Evolutionary conservation across 305 asterid species (phyloP).

Genomic region (Lippia alba): DNA sequence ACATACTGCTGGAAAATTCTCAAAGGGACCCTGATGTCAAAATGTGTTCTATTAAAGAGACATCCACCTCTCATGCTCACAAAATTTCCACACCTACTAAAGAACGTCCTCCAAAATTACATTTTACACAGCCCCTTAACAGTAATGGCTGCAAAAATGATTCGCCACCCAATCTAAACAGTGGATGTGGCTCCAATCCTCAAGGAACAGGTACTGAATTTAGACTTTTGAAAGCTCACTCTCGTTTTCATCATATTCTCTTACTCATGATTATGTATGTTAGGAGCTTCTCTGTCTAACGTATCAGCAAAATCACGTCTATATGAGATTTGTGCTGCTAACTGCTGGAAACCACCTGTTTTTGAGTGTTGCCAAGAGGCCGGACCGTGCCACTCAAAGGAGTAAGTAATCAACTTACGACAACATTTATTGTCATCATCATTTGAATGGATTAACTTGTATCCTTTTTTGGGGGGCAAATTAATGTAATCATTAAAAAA

Average conservation of each 20-base stretch:
- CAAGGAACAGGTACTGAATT: conserved; percentile 57
- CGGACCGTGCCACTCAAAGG: conserved; percentile 81
- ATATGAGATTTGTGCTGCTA: conserved; percentile 73
- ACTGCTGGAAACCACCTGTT: conserved; percentile 87
- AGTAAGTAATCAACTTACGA: conserved; percentile 58
- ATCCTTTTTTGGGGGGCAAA: no score
- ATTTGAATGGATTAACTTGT: not conserved
- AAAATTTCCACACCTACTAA: conserved; percentile 35
- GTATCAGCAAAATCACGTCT: conserved; percentile 72
- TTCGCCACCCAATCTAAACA: conserved; percentile 30
- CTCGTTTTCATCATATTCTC: conserved; percentile 25
- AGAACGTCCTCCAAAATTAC: conserved; percentile 36
- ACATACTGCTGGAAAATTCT: conserved; percentile 44
- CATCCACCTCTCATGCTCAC: conserved; percentile 32
- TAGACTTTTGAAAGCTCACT: conserved; percentile 25
- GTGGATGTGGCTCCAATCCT: conserved; percentile 31
- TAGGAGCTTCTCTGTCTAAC: conserved; percentile 51
- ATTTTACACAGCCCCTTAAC: conserved; percentile 32
- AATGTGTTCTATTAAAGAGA: conserved; percentile 43
- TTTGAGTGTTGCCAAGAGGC: conserved; percentile 74
- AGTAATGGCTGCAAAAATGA: conserved; percentile 35
- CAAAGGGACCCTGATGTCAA: conserved; percentile 41
- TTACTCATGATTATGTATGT: conserved; percentile 34
- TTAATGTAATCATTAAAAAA: no score
- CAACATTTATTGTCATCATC: not conserved